Evolutionary conservation across 371 early-diverging fungal genomes (phyloP).

Genomic region (Entomophthora muscae): DNA sequence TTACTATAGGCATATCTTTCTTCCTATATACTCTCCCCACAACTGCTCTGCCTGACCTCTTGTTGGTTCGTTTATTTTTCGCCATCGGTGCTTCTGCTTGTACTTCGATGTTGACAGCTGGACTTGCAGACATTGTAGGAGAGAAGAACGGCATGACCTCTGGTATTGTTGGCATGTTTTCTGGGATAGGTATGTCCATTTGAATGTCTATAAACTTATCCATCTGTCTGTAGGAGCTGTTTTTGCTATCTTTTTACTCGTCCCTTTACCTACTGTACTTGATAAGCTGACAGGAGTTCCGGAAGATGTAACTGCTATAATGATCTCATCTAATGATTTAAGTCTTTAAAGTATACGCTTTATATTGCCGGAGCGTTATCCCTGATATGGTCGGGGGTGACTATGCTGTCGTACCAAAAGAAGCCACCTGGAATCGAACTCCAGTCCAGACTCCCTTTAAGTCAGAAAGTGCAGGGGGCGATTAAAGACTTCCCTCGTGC

Average conservation of each 20-base stretch:
- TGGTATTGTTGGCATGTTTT: slow-evolving; percentile 27
- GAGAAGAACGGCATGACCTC: slow-evolving; percentile 27
- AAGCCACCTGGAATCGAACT: neutral
- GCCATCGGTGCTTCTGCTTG: slow-evolving; percentile 49
- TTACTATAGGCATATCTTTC: slow-evolving; percentile 22
- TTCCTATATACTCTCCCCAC: slow-evolving; percentile 21
- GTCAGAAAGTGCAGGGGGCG: neutral
- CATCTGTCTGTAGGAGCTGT: neutral
- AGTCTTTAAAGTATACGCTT: slow-evolving; percentile 6
- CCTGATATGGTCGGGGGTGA: slow-evolving; percentile 1
- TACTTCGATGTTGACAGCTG: slow-evolving; percentile 47
- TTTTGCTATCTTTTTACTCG: neutral
- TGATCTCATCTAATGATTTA: slow-evolving; percentile 1
- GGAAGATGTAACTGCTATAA: slow-evolving; percentile 5
- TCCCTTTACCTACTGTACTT: neutral
- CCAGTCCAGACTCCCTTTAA: neutral
- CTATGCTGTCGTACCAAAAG: slow-evolving; percentile 6
- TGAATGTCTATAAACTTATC: slow-evolving; percentile 15
- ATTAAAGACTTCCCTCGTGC: slow-evolving; percentile 8
- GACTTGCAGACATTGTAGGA: slow-evolving; percentile 27
- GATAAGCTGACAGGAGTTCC: slow-evolving; percentile 6
- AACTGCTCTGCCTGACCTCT: slow-evolving; percentile 24
- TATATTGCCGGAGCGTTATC: slow-evolving; percentile 10
- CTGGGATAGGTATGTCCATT: slow-evolving; percentile 25
- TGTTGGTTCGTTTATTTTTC: slow-evolving; percentile 30